Evolutionary conservation across 495 filamentous ascomycete genomes (phyloP).

Genomic region (Penicillium canescens): DNA sequence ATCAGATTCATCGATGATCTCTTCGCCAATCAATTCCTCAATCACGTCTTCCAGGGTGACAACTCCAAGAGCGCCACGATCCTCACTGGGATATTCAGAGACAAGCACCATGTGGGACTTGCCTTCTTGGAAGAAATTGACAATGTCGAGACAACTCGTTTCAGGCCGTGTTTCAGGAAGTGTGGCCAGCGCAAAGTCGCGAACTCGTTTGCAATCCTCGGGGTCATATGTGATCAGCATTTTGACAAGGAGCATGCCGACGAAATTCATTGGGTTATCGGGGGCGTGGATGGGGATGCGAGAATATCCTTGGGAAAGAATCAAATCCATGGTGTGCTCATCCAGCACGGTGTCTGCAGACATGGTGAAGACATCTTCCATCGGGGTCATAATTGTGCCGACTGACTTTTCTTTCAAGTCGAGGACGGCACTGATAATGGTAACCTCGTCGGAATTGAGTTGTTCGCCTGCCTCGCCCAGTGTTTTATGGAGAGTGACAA

Average conservation of each 20-base stretch:
- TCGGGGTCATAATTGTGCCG: constrained; percentile 95
- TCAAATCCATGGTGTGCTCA: constrained; percentile 87
- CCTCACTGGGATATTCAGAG: constrained; percentile 83
- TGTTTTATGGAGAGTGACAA: constrained; percentile 91
- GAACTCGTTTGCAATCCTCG: constrained; percentile 80
- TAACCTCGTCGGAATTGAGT: constrained; percentile 95
- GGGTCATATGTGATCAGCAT: constrained; percentile 98
- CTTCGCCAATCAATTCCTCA: constrained; percentile 96
- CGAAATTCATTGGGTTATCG: constrained; percentile 80
- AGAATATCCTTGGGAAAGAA: constrained; percentile 90
- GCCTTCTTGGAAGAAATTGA: constrained; percentile 99
- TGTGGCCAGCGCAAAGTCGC: constrained; percentile 89
- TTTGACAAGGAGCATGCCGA: constrained; percentile 97
- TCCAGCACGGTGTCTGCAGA: constrained; percentile 88
- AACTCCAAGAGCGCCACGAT: constrained; percentile 86
- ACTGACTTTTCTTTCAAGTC: constrained; percentile 96
- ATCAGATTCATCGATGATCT: constrained; percentile 88
- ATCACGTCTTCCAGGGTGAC: constrained; percentile 98
- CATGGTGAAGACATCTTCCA: constrained; percentile 96
- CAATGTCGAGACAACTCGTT: constrained; percentile 94
- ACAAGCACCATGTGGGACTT: constrained; percentile 99
- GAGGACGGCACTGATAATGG: constrained; percentile 94
- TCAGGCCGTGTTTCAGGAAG: constrained; percentile 92
- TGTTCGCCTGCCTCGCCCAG: constrained; percentile 84
- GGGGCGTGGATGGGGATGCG: constrained; percentile 91